phyloP scores from a whole-genome alignment of 139 green algal genomes.

The Edaphochlamys debaryana region DNA sequence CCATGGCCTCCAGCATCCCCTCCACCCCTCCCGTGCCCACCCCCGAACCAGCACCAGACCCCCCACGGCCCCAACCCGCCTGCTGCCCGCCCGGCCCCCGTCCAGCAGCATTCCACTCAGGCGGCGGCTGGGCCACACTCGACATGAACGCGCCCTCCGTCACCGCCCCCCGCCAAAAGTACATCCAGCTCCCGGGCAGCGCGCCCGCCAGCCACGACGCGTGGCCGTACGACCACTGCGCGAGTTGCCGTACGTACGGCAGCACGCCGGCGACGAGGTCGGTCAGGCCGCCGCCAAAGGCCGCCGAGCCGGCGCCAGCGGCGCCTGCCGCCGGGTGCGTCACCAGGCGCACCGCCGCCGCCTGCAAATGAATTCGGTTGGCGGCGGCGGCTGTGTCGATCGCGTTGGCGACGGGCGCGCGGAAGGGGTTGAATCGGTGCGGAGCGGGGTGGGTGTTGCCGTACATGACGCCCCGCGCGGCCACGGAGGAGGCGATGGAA shows the following conservation, averaged over 20 bases:
- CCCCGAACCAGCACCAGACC: background rate
- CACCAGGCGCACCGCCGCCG: background rate
- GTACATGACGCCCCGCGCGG: constrained; percentile 25
- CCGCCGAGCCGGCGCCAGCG: background rate
- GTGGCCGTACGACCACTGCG: background rate
- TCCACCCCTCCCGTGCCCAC: background rate
- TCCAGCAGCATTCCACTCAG: background rate
- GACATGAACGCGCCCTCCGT: constrained; percentile 31
- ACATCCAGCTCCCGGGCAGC: constrained; percentile 31
- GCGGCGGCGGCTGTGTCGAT: constrained; percentile 7
- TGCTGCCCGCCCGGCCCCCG: background rate
- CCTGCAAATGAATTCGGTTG: constrained; percentile 10
- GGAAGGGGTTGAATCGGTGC: constrained; percentile 31
- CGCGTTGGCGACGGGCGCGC: constrained; percentile 7
- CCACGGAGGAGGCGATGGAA: constrained; percentile 19
- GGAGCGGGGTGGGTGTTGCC: constrained; percentile 28
- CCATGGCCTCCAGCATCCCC: constrained; percentile 18
- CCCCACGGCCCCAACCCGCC: too few relatives aligned
- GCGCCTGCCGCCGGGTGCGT: too few relatives aligned
- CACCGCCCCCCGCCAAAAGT: constrained; percentile 25
- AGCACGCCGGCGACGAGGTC: constrained; percentile 8
- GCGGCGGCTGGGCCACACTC: background rate
- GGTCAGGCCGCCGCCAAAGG: background rate
- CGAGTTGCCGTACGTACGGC: constrained; percentile 21
- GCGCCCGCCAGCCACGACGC: background rate